phyloP scores from a whole-genome alignment of 306 rosid species.

The Purshia tridentata region DNA sequence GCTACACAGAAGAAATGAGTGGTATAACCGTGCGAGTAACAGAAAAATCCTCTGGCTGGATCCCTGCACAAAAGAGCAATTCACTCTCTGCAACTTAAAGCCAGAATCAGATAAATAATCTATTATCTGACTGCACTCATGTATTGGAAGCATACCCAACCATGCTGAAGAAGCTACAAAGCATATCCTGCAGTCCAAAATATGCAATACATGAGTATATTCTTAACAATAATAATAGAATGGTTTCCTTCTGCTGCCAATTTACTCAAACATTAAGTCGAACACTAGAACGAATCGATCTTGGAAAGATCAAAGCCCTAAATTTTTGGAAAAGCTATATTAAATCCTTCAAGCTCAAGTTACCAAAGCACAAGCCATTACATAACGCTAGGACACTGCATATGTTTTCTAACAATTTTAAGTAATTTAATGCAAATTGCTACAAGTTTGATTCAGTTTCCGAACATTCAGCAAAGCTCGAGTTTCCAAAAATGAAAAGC shows the following conservation, averaged over 20 bases:
- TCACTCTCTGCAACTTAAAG: constrained; percentile 21
- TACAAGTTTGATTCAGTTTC: not conserved
- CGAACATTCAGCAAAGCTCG: not conserved
- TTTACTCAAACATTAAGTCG: not conserved
- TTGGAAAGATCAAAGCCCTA: constrained; percentile 1
- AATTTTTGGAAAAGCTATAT: not conserved
- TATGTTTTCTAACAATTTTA: not conserved
- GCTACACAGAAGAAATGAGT: constrained; percentile 98
- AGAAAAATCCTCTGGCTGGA: constrained; percentile 82
- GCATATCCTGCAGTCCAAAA: constrained; percentile 77
- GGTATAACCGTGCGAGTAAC: constrained; percentile 86
- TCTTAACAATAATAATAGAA: not conserved
- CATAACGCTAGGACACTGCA: not conserved
- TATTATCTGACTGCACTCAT: constrained; percentile 4
- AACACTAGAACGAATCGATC: not conserved
- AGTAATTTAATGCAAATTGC: not conserved
- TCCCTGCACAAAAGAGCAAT: constrained; percentile 58
- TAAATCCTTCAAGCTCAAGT: not conserved
- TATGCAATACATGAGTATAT: constrained; percentile 30
- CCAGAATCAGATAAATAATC: constrained; percentile 25
- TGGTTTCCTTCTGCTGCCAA: not conserved
- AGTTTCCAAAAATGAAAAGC: not conserved
- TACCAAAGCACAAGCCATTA: not conserved
- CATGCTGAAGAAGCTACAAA: constrained; percentile 97
- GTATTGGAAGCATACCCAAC: constrained; percentile 60